Evolutionary conservation across 140 eudicot genomes (phyloP), one percentile per base, ranked within the genome.

Genomic region (Bidens hawaiensis): DNA sequence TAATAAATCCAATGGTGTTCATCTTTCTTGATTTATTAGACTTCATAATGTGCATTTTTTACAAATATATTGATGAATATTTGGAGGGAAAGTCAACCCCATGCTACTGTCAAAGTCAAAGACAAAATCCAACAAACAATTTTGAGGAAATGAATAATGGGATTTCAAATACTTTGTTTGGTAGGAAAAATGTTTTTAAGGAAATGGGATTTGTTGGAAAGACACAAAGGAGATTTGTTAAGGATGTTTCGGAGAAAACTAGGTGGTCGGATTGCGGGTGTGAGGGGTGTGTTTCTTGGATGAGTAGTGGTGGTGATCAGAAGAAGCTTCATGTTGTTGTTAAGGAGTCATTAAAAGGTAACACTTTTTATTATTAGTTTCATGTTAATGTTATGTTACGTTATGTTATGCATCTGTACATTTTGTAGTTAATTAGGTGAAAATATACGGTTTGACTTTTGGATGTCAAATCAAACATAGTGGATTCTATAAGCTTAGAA

Each of bases 231-330:
- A 70, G 34, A 53, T 14, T 23, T 27, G 36, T 12, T 55, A 65
- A 61, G 21, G 70, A 27, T 40, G 52, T 58, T 36, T 67, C 19
- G 55, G 55, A 61, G 34, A 77, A 74, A 26, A 74, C 48, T 12
- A 85, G 93, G 72, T 89, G 97, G 97, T 89, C 97, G 18, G 97
- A 89, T 74, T 89, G 97, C 81, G 83, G 89, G 21, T 89, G 97
- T 66, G 83, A 69, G 14, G 60, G 83, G 27, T 89, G 97, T 72
- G 78, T 76, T 64, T 70, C 84, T 26, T 85, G 95, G 97, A 85
- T 89, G 81, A 80, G 24, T 6, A 63, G 62, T 60, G 86, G 31
- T 50, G 81, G 40, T 70, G 74, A 78, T 70, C 61, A 27, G 42
- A 82, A 65, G 79, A 82, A 65, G 79, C 95, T 89, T 73, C 90